Conservation (phyloP, 805 yeast genomes). For the Candida chilensis region DNA sequence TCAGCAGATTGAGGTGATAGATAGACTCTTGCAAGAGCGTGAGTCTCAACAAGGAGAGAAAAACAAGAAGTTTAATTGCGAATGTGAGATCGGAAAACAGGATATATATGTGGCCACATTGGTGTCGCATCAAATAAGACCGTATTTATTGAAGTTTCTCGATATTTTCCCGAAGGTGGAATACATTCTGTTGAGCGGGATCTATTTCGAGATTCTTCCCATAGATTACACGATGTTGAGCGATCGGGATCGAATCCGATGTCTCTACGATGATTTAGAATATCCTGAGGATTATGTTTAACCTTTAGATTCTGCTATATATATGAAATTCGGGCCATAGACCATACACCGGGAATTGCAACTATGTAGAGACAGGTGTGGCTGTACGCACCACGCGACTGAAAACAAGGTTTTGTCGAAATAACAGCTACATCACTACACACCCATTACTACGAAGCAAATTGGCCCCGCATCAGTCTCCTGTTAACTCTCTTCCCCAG, state of each 20-base stretch:
- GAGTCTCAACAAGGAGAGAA: too few relatives aligned
- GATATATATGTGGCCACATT: not conserved
- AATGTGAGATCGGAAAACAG: not conserved
- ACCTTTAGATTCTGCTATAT: too few relatives aligned
- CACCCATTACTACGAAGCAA: too few relatives aligned
- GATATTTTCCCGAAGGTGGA: not conserved
- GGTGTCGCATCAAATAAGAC: not conserved
- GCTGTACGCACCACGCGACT: not conserved
- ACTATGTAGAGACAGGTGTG: not conserved
- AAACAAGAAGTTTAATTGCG: too few relatives aligned
- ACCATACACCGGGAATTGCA: too few relatives aligned
- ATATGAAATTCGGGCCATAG: too few relatives aligned
- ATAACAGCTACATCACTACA: too few relatives aligned
- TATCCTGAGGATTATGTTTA: not conserved
- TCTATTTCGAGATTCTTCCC: not conserved
- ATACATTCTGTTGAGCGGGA: not conserved
- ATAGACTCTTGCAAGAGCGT: too few relatives aligned
- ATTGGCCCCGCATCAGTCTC: not conserved
- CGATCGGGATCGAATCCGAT: not conserved
- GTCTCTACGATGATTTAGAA: slow-evolving; percentile 1
- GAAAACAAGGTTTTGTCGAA: too few relatives aligned
- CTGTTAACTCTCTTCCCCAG: too few relatives aligned
- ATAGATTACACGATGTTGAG: not conserved
- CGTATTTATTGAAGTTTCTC: not conserved
- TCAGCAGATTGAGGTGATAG: too few relatives aligned